These are phyloP conservation scores for Magnolia changhungtana DNA, from an alignment of 164 flowering plant species.

Conservation along the genomic window DNA sequence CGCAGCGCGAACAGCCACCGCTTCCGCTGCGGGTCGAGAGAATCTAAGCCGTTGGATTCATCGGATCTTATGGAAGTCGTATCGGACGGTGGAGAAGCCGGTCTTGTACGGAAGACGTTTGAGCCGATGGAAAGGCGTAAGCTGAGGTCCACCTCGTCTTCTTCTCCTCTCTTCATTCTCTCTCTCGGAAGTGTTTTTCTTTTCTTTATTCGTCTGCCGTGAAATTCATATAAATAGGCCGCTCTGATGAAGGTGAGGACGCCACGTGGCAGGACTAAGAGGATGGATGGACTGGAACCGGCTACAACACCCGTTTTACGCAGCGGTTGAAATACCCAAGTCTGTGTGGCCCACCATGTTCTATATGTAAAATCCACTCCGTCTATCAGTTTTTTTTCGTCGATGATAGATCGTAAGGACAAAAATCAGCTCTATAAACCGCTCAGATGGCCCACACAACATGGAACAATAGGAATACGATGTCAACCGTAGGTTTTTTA, in stretches of 20 bases:
- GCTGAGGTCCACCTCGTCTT: constrained; percentile 43
- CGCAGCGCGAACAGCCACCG: constrained; percentile 41
- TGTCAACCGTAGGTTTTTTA: no score
- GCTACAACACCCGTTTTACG: no score
- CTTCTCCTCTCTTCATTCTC: not conserved
- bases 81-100: not conserved
- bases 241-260: not conserved
- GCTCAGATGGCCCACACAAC: no score
- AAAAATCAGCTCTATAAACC: no score
- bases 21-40: constrained; percentile 21
- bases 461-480: no score
- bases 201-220: not conserved
- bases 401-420: no score
- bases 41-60: not conserved
- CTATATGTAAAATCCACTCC: no score
- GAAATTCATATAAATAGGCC: not conserved
- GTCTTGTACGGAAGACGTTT: constrained; percentile 8
- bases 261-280: constrained; percentile 1
- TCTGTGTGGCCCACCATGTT: no score
- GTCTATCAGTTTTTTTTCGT: no score
- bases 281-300: not conserved
- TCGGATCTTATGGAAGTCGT: no score
- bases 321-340: no score
- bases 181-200: not conserved
- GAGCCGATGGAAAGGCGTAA: constrained; percentile 53